These are phyloP conservation scores for Entomortierella chlamydospora DNA, from an alignment of 192 early-diverging fungal genomes.

Conservation along the genomic window DNA sequence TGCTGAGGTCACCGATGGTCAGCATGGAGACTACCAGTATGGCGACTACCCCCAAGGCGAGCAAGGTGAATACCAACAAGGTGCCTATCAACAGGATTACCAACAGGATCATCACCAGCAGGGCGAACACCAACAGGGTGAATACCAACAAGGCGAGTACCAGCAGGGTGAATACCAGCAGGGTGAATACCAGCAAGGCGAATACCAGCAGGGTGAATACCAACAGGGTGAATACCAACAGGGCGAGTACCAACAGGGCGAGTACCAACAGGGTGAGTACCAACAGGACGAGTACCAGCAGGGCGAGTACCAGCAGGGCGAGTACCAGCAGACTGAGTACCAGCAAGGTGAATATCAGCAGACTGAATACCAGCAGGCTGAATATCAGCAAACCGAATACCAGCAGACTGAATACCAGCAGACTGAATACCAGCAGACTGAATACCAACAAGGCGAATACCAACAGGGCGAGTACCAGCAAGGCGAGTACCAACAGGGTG, in stretches of 20 bases:
- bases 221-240: conserved; percentile 37
- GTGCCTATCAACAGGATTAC: conserved; percentile 5
- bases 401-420: conserved; percentile 25
- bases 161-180: conserved; percentile 33
- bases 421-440: conserved; percentile 28
- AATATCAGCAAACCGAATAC: conserved; percentile 32
- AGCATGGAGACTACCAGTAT: conserved; percentile 12
- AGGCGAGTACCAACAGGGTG: conserved; percentile 35
- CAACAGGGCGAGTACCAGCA: conserved; percentile 37
- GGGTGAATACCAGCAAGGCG: conserved; percentile 23
- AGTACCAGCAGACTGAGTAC: conserved; percentile 31
- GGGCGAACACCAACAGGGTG: conserved; percentile 26
- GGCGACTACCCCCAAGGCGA: conserved; percentile 6
- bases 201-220: conserved; percentile 38
- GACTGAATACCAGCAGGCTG: conserved; percentile 17
- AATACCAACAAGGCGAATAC: conserved; percentile 42
- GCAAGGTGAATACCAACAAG: conserved; percentile 32
- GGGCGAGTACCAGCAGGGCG: conserved; percentile 8
- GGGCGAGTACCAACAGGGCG: conserved; percentile 30
- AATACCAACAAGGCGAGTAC: conserved; percentile 22
- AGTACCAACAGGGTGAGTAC: conserved; percentile 27
- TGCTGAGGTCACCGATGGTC: neutral
- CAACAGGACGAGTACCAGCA: conserved; percentile 27
- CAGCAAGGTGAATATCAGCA: conserved; percentile 33
- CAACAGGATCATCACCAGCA: conserved; percentile 27